Evolutionary conservation across 345 rosid species (phyloP).

Genomic region (Gossypium stocksii): DNA sequence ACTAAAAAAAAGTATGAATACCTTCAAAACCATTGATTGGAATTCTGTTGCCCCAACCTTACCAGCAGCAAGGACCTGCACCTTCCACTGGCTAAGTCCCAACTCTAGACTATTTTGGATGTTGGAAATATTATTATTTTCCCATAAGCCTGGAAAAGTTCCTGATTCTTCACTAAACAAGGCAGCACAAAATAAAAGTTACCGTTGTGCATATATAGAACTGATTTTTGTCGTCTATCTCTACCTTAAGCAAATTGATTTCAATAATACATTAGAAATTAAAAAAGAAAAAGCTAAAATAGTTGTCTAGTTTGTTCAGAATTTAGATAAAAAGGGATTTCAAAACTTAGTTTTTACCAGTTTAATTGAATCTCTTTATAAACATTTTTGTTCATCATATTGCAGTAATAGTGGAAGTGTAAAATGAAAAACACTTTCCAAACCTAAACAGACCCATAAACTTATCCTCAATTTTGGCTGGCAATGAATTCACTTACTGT

Average conservation of each 20-base stretch:
- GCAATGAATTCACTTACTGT: neutral
- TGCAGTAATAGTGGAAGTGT: neutral
- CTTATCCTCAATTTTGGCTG: neutral
- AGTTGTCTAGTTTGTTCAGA: neutral
- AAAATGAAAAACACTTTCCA: neutral
- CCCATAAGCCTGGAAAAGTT: slow-evolving; percentile 50
- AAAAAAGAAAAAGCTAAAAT: neutral
- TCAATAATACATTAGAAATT: slow-evolving; percentile 5
- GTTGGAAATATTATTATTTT: slow-evolving; percentile 33
- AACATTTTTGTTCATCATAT: neutral
- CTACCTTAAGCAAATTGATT: neutral
- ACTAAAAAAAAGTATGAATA: slow-evolving; percentile 14
- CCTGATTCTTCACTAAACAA: slow-evolving; percentile 66
- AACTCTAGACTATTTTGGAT: slow-evolving; percentile 50
- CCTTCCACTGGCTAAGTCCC: slow-evolving; percentile 65
- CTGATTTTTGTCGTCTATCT: neutral
- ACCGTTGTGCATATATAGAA: neutral
- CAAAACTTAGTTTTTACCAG: neutral
- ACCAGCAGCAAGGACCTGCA: slow-evolving; percentile 55
- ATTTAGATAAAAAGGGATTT: neutral
- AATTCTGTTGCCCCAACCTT: slow-evolving; percentile 57
- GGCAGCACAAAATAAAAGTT: slow-evolving; percentile 17
- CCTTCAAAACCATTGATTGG: slow-evolving; percentile 75
- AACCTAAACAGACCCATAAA: neutral
- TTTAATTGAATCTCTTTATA: neutral